Conservation (phyloP, 805 yeast genomes). For the Citeromyces nyonsensis region DNA sequence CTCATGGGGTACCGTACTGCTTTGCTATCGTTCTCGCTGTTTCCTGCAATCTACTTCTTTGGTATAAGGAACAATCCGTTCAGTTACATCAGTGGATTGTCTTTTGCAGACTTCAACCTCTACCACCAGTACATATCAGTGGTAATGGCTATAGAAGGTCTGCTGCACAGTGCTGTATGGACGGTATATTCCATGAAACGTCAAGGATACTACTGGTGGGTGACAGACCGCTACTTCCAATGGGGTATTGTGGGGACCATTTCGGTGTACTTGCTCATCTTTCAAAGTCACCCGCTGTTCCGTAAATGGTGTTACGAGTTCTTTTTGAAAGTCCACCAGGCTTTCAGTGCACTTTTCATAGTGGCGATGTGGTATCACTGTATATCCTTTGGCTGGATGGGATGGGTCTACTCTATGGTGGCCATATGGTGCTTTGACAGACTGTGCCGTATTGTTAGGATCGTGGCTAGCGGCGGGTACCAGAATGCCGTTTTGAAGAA, state of each 20-base stretch:
- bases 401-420: slow-evolving; percentile 21
- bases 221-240: slow-evolving; percentile 26
- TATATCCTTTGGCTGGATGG: slow-evolving; percentile 22
- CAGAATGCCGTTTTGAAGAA: slow-evolving; percentile 6
- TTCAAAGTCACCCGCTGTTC: slow-evolving; percentile 9
- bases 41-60: slow-evolving; percentile 46
- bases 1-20: slow-evolving; percentile 40
- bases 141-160: slow-evolving; percentile 25
- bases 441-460: slow-evolving; percentile 16
- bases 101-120: slow-evolving; percentile 41
- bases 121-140: slow-evolving; percentile 59
- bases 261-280: slow-evolving; percentile 5
- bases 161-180: slow-evolving; percentile 45
- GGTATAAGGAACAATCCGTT: slow-evolving; percentile 66
- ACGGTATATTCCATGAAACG: slow-evolving; percentile 23
- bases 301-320: slow-evolving; percentile 22
- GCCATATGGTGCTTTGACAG: slow-evolving; percentile 25
- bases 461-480: slow-evolving; percentile 11
- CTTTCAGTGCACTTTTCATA: slow-evolving; percentile 20
- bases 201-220: slow-evolving; percentile 19
- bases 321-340: slow-evolving; percentile 22
- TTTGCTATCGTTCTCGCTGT: slow-evolving; percentile 28
- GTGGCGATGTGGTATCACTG: slow-evolving; percentile 24
- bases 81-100: slow-evolving; percentile 43
- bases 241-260: slow-evolving; percentile 15